Conservation (phyloP, 2,329 filamentous ascomycete species). For the Zasmidium angulare region DNA sequence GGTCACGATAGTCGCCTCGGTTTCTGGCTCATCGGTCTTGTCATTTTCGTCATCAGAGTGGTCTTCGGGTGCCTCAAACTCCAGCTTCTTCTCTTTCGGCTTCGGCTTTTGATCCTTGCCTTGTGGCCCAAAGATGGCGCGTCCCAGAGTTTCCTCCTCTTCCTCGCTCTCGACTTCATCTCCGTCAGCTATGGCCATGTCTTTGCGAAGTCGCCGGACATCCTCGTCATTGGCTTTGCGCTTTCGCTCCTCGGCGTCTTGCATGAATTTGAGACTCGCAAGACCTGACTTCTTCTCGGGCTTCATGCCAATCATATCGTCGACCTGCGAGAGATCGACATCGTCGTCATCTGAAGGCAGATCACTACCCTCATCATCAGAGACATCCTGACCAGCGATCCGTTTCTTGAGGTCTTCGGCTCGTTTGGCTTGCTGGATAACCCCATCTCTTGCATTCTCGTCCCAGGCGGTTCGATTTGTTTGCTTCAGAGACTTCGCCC, state of each 20-base stretch:
- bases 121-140: constrained; percentile 66
- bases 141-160: constrained; percentile 62
- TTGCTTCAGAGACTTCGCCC: constrained; percentile 81
- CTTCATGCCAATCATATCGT: neutral
- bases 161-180: constrained; percentile 55
- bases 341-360: constrained; percentile 49
- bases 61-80: constrained; percentile 61
- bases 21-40: constrained; percentile 18
- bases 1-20: constrained; percentile 38
- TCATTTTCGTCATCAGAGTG: constrained; percentile 46
- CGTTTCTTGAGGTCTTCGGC: constrained; percentile 79
- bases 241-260: constrained; percentile 75
- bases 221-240: constrained; percentile 80
- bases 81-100: constrained; percentile 42
- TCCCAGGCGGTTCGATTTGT: constrained; percentile 83
- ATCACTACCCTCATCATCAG: constrained; percentile 52
- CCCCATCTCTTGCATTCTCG: constrained; percentile 74
- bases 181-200: constrained; percentile 64
- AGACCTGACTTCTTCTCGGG: constrained; percentile 47
- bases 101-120: constrained; percentile 37
- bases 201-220: constrained; percentile 56
- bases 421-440: constrained; percentile 76
- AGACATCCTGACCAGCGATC: constrained; percentile 69
- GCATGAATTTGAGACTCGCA: constrained; percentile 91
- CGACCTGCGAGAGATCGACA: constrained; percentile 53